Percentiles rank a stretch among this genome's conserved stretches.
These are phyloP conservation scores for Papiliotrema fonsecae DNA, from an alignment of 1,284 basidiomycete genomes.

Conservation along the genomic window DNA sequence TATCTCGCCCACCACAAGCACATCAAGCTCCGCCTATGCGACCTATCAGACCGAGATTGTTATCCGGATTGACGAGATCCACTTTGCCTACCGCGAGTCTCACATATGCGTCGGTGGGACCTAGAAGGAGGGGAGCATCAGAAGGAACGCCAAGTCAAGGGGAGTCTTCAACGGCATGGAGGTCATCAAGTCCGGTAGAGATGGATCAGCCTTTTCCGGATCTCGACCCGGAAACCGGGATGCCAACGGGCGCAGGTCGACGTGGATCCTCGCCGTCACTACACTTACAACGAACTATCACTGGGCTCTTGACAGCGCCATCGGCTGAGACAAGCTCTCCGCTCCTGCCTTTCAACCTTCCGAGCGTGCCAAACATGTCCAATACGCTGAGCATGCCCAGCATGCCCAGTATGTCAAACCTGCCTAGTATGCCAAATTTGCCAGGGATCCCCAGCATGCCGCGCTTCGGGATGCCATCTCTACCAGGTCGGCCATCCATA, in stretches of 20 bases:
- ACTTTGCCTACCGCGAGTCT: conserved; percentile 34
- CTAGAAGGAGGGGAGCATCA: conserved; percentile 3
- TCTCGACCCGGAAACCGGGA: conserved; percentile 38
- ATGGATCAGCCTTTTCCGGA: conserved; percentile 35
- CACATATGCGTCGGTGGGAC: conserved; percentile 17
- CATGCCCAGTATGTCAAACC: too few species aligned
- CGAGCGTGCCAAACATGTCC: conserved; percentile 6
- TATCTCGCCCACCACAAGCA: conserved; percentile 24
- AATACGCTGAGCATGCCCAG: not conserved
- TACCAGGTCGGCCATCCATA: not conserved
- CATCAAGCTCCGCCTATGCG: conserved; percentile 21
- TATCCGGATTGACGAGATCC: conserved; percentile 33
- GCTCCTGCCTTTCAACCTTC: conserved; percentile 7
- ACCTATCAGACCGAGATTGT: conserved; percentile 25
- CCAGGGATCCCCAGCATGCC: not conserved
- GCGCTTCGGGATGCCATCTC: conserved; percentile 8
- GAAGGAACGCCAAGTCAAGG: conserved; percentile 6
- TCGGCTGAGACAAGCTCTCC: conserved; percentile 1
- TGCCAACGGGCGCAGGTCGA: conserved; percentile 18
- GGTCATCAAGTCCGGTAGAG: conserved; percentile 11
- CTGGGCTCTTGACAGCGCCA: conserved; percentile 21
- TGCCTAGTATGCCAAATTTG: not conserved
- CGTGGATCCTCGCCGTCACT: conserved; percentile 21
- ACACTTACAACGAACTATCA: conserved; percentile 43
- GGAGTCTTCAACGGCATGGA: conserved; percentile 21